Evolutionary conservation across 352 stramenopile species (phyloP).

Genomic region (Pythium aquatile): DNA sequence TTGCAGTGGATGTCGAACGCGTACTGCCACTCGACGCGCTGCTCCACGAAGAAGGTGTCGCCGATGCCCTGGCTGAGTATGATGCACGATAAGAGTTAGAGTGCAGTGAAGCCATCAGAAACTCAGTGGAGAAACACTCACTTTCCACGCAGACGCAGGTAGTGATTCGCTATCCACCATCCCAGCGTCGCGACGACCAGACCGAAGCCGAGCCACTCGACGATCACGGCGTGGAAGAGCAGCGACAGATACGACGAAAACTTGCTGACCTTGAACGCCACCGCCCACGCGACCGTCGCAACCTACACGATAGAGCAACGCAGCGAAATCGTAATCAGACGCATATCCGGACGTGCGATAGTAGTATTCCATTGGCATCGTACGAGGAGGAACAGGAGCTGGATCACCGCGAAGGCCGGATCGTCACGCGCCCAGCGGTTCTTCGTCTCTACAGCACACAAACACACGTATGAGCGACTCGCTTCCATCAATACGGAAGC

Average conservation of each 20-base stretch:
- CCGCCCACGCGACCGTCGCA: conserved; percentile 73
- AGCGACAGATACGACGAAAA: conserved; percentile 53
- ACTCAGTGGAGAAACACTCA: conserved; percentile 23
- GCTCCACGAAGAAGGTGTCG: conserved; percentile 90
- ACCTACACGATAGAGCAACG: conserved; percentile 21
- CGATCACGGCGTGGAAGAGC: conserved; percentile 72
- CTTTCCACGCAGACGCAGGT: conserved; percentile 60
- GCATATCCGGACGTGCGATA: background rate
- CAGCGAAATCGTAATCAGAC: background rate
- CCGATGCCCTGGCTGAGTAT: conserved; percentile 54
- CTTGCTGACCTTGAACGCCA: conserved; percentile 67
- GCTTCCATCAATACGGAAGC: too few species aligned
- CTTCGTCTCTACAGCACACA: conserved; percentile 88
- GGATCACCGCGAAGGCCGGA: conserved; percentile 95
- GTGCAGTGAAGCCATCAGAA: background rate
- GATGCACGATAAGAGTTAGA: background rate
- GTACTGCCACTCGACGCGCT: conserved; percentile 99
- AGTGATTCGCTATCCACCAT: conserved; percentile 77
- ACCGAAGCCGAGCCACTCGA: conserved; percentile 82
- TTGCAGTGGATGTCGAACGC: conserved; percentile 99
- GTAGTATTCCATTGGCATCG: background rate
- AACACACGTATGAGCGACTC: background rate
- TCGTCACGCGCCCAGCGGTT: conserved; percentile 98
- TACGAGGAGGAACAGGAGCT: conserved; percentile 90
- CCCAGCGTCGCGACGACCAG: conserved; percentile 66